Evolutionary conservation across 257 asterid genomes (phyloP), one percentile per base, ranked within the genome.

Genomic region (Knoxia roxburghii): DNA sequence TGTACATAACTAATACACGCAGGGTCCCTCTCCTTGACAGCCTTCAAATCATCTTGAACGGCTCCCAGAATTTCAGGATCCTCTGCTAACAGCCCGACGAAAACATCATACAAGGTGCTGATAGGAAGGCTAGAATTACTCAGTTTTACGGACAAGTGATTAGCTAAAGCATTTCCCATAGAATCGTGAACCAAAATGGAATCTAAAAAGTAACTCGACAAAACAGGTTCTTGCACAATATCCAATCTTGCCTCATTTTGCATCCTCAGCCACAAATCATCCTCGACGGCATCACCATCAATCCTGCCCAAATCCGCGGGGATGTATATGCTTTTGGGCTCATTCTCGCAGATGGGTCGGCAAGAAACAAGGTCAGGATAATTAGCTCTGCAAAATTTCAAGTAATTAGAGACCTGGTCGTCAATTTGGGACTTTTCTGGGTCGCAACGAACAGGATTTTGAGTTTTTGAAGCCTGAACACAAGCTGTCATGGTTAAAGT

Each of bases 1-100:
- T 91, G 96, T 0, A 83, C 88, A 33, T 84, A 89, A 64, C 95
- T 86, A 27, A 91, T 84, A 75, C 98, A 91, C 40, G 96, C 98
- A 2, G 98, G 98, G 69, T 91, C 98, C 71, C 97, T 80, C 71
- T 85, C 93, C 72, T 85, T 90, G 13, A 86, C 93, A 0, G 95
- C 97, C 69, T 74, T 73, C 66, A 90, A 54, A 75, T 90, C 97
- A 55, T 79, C 87, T 32, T 39, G 48, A 1, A 85, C 89, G 3
- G 93, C 82, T 2, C 27, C 9, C 4, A 88, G 67, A 55, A 90
- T 88, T 9, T 86, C 91, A 8, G 67, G 45, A 67, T 86, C 84
- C 12, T 91, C 88, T 4, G 64, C 32, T 9, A 88, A 67, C 43
- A 91, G 77, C 26, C 71, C 76, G 14, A 79, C 1, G 61, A 91